Evolutionary conservation across 2,329 filamentous ascomycete species (phyloP), one percentile per base, ranked within the genome.

Genomic region (Talaromyces sp.): DNA sequence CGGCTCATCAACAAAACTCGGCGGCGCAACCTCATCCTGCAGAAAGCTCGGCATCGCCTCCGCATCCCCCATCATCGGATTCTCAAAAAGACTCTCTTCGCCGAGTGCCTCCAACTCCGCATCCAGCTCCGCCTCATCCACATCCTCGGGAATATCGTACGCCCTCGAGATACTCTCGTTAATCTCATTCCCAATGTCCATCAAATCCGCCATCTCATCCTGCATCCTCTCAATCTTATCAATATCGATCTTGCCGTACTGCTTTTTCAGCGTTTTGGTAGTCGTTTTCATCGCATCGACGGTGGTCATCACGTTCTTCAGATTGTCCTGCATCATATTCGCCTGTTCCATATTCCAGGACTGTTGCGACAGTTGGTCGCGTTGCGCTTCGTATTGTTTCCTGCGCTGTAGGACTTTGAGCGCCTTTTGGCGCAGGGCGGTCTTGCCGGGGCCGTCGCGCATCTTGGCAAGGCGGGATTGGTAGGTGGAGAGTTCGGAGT

Each of bases 261-360:
- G 93, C 76, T 91, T 90, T 73, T 88, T 88, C 67, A 99, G 84
- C 71, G 92, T 89, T 80, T 96, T 96, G 71, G 95, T 96, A 25
- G 93, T 97, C 1, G 90, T 92, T 84, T 97, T 96, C 86, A 99
- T 93, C 11, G 93, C 93, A 75, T 98, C 93, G 50, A 98, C 93
- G 31, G 95, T 97, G 18, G 92, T 96, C 93, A 97, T 97, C 66
- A 95, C 93, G 77, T 98, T 98, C 77, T 96, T 95, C 60, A 99
- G 85, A 74, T 98, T 98, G 79, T 98, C 93, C 80, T 96, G 92
- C 93, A 98, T 97, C 84, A 93, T 96, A 75, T 90, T 90, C 2
- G 93, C 93, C 79, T 97, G 93, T 80, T 98, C 93, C 93, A 99
- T 97, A 80, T 98, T 98, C 93, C 93, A 98, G 23, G 91, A 91